These are phyloP conservation scores for Mortierella sp. DNA, from an alignment of 371 early-diverging fungal genomes.

Conservation along the genomic window DNA sequence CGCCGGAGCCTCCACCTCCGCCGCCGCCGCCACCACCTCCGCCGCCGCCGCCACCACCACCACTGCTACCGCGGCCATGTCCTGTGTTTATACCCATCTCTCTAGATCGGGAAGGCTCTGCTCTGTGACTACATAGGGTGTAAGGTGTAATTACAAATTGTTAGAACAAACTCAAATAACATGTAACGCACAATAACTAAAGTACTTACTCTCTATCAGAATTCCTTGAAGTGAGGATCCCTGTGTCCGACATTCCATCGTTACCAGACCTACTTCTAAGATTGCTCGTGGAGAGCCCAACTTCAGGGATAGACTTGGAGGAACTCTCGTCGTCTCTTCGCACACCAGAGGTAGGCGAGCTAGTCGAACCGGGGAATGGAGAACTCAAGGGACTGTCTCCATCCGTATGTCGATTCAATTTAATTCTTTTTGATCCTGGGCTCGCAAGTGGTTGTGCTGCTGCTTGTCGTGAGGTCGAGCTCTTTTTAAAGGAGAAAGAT, in stretches of 20 bases:
- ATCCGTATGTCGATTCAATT: constrained; percentile 41
- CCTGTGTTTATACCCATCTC: constrained; percentile 9
- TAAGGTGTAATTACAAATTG: background rate
- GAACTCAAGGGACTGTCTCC: constrained; percentile 18
- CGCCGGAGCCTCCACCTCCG: constrained; percentile 2
- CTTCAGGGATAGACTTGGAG: constrained; percentile 4
- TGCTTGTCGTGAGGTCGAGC: background rate
- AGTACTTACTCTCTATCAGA: constrained; percentile 31
- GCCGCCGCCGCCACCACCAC: constrained; percentile 8
- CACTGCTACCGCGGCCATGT: constrained; percentile 1
- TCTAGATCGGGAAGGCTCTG: constrained; percentile 24
- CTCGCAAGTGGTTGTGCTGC: background rate
- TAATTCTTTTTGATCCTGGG: constrained; percentile 36
- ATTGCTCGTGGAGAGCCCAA: constrained; percentile 22
- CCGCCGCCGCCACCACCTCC: constrained; percentile 14
- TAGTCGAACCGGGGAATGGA: constrained; percentile 8
- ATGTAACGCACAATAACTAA: background rate
- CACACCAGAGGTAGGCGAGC: constrained; percentile 11
- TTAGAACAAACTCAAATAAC: background rate
- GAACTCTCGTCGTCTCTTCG: constrained; percentile 15
- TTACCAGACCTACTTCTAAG: constrained; percentile 17
- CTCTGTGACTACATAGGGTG: constrained; percentile 6
- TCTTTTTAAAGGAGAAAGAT: background rate
- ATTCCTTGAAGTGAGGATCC: constrained; percentile 6
- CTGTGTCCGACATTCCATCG: background rate